These are phyloP conservation scores for Liquidambar formosana DNA, from an alignment of 164 flowering plant species.

Conservation along the genomic window DNA sequence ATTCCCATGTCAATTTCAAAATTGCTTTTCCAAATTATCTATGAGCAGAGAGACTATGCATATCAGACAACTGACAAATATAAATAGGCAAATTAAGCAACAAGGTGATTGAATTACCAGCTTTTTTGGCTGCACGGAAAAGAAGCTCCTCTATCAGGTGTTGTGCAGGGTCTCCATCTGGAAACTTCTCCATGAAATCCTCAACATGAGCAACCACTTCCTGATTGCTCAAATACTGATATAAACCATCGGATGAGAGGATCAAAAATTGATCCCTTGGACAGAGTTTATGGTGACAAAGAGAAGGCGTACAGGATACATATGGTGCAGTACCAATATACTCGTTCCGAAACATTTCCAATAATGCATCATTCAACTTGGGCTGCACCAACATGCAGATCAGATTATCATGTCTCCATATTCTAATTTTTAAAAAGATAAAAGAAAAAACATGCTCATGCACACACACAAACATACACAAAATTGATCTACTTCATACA, in stretches of 20 bases:
- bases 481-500: background rate
- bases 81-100: background rate
- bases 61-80: background rate
- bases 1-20: background rate
- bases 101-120: constrained; percentile 53
- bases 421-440: background rate
- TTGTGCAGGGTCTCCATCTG: constrained; percentile 99
- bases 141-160: constrained; percentile 96
- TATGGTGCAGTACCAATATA: constrained; percentile 95
- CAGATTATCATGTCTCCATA: constrained; percentile 5
- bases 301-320: constrained; percentile 84
- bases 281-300: constrained; percentile 80
- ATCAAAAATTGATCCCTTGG: constrained; percentile 85
- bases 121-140: constrained; percentile 95
- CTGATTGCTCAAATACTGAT: constrained; percentile 90
- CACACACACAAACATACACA: too few species aligned
- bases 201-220: constrained; percentile 90
- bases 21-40: background rate
- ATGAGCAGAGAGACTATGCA: background rate
- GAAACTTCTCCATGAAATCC: constrained; percentile 89
- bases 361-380: constrained; percentile 76
- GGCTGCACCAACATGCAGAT: constrained; percentile 62
- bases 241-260: constrained; percentile 96
- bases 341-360: constrained; percentile 95
- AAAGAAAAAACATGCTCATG: too few species aligned